phyloP scores from a whole-genome alignment of 345 rosid species.

The Hibiscus trionum region DNA sequence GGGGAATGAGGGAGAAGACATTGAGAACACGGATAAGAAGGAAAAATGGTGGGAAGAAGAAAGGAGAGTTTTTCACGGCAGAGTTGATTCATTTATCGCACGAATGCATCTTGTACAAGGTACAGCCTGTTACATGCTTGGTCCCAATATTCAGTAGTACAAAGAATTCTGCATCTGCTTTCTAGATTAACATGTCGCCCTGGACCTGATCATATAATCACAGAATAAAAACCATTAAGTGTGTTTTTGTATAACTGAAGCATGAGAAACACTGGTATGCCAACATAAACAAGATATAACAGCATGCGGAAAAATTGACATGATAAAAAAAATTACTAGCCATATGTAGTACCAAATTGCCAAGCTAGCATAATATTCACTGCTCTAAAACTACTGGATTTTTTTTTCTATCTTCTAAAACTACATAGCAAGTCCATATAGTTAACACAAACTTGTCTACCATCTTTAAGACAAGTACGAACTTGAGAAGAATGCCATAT shows the following conservation, averaged over 20 bases:
- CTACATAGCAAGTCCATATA: background rate
- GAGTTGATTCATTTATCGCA: conserved; percentile 85
- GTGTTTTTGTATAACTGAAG: background rate
- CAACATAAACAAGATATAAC: background rate
- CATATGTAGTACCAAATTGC: background rate
- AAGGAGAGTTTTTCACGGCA: conserved; percentile 62
- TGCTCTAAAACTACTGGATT: background rate
- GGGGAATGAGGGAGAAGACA: conserved; percentile 59
- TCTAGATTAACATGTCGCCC: background rate
- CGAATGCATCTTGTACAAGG: conserved; percentile 97
- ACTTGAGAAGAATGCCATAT: background rate
- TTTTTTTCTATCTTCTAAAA: background rate
- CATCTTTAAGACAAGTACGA: background rate
- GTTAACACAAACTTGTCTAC: background rate
- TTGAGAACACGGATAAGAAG: conserved; percentile 38
- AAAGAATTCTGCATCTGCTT: background rate
- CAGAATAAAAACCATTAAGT: background rate
- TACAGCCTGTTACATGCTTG: conserved; percentile 20
- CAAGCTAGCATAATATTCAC: background rate
- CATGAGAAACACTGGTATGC: background rate
- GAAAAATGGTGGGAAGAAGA: conserved; percentile 85
- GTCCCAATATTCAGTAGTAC: background rate
- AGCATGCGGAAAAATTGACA: background rate
- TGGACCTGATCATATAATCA: background rate
- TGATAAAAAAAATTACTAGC: background rate